These are phyloP conservation scores for Scutellaria galericulata DNA, from an alignment of 257 asterid species.

Conservation along the genomic window DNA sequence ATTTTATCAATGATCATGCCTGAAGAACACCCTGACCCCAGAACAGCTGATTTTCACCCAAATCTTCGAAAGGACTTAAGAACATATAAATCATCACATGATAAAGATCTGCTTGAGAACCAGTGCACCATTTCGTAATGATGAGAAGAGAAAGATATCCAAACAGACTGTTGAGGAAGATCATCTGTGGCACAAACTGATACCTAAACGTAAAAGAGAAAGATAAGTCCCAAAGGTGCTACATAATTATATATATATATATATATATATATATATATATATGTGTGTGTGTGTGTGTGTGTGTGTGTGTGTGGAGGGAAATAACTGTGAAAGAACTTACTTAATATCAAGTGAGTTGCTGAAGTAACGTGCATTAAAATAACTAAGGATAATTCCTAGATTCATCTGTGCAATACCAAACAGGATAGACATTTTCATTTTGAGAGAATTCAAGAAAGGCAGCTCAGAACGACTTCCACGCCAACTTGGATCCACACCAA, in stretches of 20 bases:
- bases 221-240: conserved; percentile 35
- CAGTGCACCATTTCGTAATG: conserved; percentile 84
- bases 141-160: conserved; percentile 94
- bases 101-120: conserved; percentile 93
- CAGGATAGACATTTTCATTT: conserved; percentile 94
- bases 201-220: conserved; percentile 54
- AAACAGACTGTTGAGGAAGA: conserved; percentile 90
- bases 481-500: conserved; percentile 98
- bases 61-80: conserved; percentile 91
- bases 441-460: conserved; percentile 91
- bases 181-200: conserved; percentile 90
- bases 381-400: conserved; percentile 81
- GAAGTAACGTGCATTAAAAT: conserved; percentile 81
- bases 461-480: conserved; percentile 95
- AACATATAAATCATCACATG: conserved; percentile 98
- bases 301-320: too few species aligned
- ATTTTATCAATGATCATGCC: conserved; percentile 49
- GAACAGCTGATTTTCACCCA: conserved; percentile 78
- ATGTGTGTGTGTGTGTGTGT: too few species aligned
- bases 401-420: conserved; percentile 94
- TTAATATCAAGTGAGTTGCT: conserved; percentile 70
- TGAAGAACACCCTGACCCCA: conserved; percentile 90
- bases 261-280: too few species aligned
- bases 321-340: conserved; percentile 47
- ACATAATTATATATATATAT: neutral